These are phyloP conservation scores for Patellaria atrata DNA, from an alignment of 495 filamentous ascomycete genomes.

Conservation along the genomic window DNA sequence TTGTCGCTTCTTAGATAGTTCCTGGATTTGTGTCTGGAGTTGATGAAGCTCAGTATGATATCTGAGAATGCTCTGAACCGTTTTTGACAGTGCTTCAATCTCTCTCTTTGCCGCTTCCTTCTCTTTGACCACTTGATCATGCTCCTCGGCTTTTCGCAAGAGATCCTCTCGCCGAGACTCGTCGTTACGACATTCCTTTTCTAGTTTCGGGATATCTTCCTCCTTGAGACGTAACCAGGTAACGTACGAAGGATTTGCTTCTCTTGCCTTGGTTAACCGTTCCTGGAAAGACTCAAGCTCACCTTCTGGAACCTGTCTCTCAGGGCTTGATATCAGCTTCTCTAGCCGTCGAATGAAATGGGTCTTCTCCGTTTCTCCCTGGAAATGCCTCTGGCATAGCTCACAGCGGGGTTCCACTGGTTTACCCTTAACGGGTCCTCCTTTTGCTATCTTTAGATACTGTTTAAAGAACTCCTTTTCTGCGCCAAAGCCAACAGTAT, in stretches of 20 bases:
- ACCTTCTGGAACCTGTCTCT: constrained; percentile 35
- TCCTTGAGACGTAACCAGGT: constrained; percentile 51
- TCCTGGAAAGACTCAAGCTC: too few species aligned
- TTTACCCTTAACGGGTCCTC: constrained; percentile 44
- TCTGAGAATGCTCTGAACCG: constrained; percentile 60
- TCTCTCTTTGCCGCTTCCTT: constrained; percentile 53
- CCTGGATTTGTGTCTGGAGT: constrained; percentile 53
- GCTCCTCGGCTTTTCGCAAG: constrained; percentile 51
- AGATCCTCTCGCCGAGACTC: constrained; percentile 43
- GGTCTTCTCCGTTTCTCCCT: constrained; percentile 33
- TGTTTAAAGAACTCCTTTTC: constrained; percentile 49
- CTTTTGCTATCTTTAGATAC: constrained; percentile 42
- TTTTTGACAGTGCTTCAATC: constrained; percentile 57
- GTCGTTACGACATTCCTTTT: constrained; percentile 42
- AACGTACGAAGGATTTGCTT: constrained; percentile 44
- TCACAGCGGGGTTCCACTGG: too few species aligned
- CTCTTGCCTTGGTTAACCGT: constrained; percentile 35
- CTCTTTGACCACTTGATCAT: constrained; percentile 55
- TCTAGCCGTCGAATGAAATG: constrained; percentile 26
- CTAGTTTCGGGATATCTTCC: constrained; percentile 54
- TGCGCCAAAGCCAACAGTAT: constrained; percentile 45
- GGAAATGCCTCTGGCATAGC: constrained; percentile 53
- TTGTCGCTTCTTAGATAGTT: constrained; percentile 56
- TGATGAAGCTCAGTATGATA: constrained; percentile 54
- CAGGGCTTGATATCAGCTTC: constrained; percentile 41